phyloP scores from a whole-genome alignment of 495 filamentous ascomycete genomes.

The Ramalina intermedia region DNA sequence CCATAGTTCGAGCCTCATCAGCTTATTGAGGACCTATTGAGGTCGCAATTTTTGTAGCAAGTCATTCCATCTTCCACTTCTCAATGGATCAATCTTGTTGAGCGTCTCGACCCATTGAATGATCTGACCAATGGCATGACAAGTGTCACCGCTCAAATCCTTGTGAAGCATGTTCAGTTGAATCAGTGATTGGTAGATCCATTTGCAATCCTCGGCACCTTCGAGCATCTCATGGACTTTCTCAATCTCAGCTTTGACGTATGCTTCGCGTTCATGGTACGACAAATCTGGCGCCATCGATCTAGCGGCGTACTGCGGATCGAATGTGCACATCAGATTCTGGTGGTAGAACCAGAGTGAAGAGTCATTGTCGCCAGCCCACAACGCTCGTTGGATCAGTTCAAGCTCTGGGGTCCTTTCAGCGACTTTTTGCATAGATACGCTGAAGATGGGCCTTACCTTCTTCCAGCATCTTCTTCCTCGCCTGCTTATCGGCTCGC shows the following conservation, averaged over 20 bases:
- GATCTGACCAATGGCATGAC: constrained; percentile 24
- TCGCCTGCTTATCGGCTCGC: constrained; percentile 41
- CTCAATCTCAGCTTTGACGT: constrained; percentile 53
- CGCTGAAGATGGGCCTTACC: constrained; percentile 29
- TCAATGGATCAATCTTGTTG: constrained; percentile 52
- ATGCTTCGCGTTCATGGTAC: constrained; percentile 43
- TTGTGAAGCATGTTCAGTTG: constrained; percentile 37
- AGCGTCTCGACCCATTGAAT: constrained; percentile 49
- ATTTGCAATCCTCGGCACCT: constrained; percentile 61
- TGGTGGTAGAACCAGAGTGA: constrained; percentile 95
- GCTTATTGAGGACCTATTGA: too few species aligned
- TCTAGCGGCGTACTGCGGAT: constrained; percentile 31
- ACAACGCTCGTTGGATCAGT: constrained; percentile 59
- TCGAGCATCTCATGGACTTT: constrained; percentile 58
- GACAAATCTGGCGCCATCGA: constrained; percentile 50
- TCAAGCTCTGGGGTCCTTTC: constrained; percentile 42
- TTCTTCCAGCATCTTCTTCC: constrained; percentile 55
- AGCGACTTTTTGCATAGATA: not conserved
- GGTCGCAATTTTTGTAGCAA: not conserved
- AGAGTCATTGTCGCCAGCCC: constrained; percentile 80
- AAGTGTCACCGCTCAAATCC: constrained; percentile 24
- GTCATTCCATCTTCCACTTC: constrained; percentile 20
- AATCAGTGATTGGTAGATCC: constrained; percentile 66
- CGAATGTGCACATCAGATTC: constrained; percentile 53
- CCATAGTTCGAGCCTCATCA: too few species aligned